Evolutionary conservation across 1,284 basidiomycete genomes (phyloP).

Genomic region (Abortiporus biennis): DNA sequence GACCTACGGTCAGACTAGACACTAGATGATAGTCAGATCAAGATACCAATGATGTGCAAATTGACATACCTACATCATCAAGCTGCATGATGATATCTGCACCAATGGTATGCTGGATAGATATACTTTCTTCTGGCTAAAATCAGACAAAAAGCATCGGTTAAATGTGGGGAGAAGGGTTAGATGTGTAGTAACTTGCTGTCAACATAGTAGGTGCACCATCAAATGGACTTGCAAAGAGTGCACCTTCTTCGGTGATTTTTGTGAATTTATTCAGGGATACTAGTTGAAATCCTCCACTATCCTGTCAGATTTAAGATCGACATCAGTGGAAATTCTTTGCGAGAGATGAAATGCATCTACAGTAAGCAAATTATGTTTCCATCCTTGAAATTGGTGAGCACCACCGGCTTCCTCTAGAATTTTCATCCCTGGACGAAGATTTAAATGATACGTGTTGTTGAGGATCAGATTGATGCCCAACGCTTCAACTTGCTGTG

Average conservation of each 20-base stretch:
- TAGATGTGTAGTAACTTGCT: constrained; percentile 45
- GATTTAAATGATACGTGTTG: constrained; percentile 81
- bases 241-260: constrained; percentile 80
- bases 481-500: constrained; percentile 77
- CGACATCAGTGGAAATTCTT: too few relatives aligned
- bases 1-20: constrained; percentile 65
- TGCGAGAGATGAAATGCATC: too few relatives aligned
- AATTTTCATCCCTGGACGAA: constrained; percentile 70
- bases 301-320: constrained; percentile 46
- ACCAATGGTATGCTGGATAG: constrained; percentile 81
- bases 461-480: constrained; percentile 78
- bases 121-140: constrained; percentile 82
- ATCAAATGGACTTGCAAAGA: constrained; percentile 77
- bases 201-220: constrained; percentile 82
- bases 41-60: not conserved
- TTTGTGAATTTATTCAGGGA: constrained; percentile 78
- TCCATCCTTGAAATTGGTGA: constrained; percentile 83
- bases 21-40: constrained; percentile 35
- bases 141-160: not conserved
- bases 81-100: constrained; percentile 91
- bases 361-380: constrained; percentile 74
- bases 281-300: constrained; percentile 83
- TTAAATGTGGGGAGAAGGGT: not conserved
- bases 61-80: constrained; percentile 74
- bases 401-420: constrained; percentile 72